Evolutionary conservation across 2,329 filamentous ascomycete species (phyloP), one percentile per base, ranked within the genome.

Genomic region (Colletotrichum abscissum): DNA sequence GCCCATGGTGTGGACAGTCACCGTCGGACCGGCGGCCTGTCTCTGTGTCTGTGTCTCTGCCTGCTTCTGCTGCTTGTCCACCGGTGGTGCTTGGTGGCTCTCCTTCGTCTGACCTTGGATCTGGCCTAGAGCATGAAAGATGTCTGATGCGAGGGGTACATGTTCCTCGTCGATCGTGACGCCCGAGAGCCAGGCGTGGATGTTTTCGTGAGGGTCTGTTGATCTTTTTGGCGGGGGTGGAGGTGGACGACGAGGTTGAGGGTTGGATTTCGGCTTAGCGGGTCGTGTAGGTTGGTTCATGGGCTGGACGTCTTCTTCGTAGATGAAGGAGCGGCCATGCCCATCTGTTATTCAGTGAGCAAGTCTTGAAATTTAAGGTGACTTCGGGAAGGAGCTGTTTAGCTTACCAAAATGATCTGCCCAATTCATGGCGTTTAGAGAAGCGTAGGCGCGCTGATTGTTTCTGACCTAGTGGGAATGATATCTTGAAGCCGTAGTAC

Each of bases 1-100:
- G 8, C 71, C 71, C 9, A 73, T 56, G 2, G 71, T 73, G 14
- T 58, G 67, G 9, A 73, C 71, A 3, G 56, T 73, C 3, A 73
- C 67, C 11, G 46, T 42, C 22, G 71, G 14, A 14, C 42, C 30
- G 11, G 22, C 1, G 33, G 33, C 11, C 33, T 35, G 33, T 11
- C 11, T 12, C 33, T 35, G 9, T 35, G 33, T 12, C 33, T 33
- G 33, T 33, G 11, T 33, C 33, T 5, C 9, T 9, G 30, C 3
- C 28, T 38, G 56, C 9, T n/a, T 3, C 7, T 24, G 22, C 30
- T 14, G 42, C 11, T 49, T 0, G 8, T 49, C 42, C 19, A n/a
- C 38, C 16, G 7, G 16, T 5, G 19, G 19, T 22, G 3, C 16
- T n/a, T 5, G 19, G 19, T 49, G 19, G 7, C 42, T 3, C 26